phyloP scores from a whole-genome alignment of 306 rosid genomes.

The Castanea mollissima region DNA sequence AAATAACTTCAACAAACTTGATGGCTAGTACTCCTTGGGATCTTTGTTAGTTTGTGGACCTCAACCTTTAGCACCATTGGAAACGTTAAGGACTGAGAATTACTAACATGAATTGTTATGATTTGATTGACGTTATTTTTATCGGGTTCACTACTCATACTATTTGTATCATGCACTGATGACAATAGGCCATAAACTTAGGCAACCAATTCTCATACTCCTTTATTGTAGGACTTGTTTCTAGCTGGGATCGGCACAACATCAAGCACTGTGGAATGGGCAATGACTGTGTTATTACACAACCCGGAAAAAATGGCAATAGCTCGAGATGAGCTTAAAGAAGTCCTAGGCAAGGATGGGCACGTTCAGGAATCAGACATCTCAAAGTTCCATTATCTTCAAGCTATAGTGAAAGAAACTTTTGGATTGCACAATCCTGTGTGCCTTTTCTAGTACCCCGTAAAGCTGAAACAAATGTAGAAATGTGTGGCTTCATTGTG shows the following conservation, averaged over 20 bases:
- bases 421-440: constrained; percentile 27
- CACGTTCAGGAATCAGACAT: constrained; percentile 22
- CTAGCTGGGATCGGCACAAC: neutral
- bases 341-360: neutral
- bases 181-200: too few species aligned
- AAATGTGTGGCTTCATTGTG: constrained; percentile 3
- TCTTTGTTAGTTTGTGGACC: too few species aligned
- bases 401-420: constrained; percentile 27
- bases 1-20: too few species aligned
- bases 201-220: too few species aligned
- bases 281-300: constrained; percentile 24
- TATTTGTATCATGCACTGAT: too few species aligned
- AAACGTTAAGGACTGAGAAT: too few species aligned
- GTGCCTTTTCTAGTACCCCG: constrained; percentile 26
- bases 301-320: constrained; percentile 14
- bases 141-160: too few species aligned
- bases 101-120: too few species aligned
- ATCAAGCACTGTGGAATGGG: constrained; percentile 22
- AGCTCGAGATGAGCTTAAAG: constrained; percentile 13
- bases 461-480: neutral
- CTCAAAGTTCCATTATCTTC: constrained; percentile 16
- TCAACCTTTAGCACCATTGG: too few species aligned
- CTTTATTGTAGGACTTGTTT: neutral
- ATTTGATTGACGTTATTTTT: too few species aligned
- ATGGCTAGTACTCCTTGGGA: too few species aligned